Conservation (phyloP, 1,284 basidiomycete species). For the Malassezia equina region DNA sequence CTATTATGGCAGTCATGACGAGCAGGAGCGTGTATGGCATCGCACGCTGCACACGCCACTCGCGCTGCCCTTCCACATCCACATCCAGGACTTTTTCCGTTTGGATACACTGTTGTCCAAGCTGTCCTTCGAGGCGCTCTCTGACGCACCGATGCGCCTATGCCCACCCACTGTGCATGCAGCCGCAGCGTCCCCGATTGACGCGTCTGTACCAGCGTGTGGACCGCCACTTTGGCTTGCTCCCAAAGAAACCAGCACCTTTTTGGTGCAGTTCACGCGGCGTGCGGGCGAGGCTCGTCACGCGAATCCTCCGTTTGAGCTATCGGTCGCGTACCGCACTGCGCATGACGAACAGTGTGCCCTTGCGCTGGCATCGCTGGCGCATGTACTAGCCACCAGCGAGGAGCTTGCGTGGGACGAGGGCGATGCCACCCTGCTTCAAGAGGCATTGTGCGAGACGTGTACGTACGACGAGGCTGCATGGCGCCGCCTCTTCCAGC, state of each 20-base stretch:
- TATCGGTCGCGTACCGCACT: slow-evolving; percentile 26
- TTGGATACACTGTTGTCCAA: slow-evolving; percentile 22
- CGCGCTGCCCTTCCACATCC: slow-evolving; percentile 40
- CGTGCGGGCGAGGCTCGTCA: not conserved
- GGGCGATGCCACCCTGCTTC: slow-evolving; percentile 19
- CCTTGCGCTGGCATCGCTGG: slow-evolving; percentile 4
- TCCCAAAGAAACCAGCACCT: slow-evolving; percentile 30
- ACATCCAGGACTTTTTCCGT: slow-evolving; percentile 47
- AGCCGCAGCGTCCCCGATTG: not conserved
- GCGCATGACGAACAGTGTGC: slow-evolving; percentile 26
- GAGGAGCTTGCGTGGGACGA: not conserved
- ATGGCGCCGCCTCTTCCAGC: not conserved
- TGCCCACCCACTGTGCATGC: not conserved
- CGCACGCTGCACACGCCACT: slow-evolving; percentile 15
- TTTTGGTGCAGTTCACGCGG: slow-evolving; percentile 28
- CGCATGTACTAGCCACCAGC: not conserved
- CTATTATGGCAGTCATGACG: slow-evolving; percentile 7
- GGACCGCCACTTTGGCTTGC: slow-evolving; percentile 17
- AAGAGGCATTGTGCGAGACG: not conserved
- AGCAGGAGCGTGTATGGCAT: slow-evolving; percentile 13
- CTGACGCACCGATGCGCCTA: not conserved
- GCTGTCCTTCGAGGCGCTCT: slow-evolving; percentile 4
- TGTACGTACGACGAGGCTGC: not conserved
- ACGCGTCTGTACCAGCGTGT: not conserved
- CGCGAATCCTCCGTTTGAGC: slow-evolving; percentile 15